Conservation (phyloP, 805 yeast genomes). For the Lipomyces orientalis region DNA sequence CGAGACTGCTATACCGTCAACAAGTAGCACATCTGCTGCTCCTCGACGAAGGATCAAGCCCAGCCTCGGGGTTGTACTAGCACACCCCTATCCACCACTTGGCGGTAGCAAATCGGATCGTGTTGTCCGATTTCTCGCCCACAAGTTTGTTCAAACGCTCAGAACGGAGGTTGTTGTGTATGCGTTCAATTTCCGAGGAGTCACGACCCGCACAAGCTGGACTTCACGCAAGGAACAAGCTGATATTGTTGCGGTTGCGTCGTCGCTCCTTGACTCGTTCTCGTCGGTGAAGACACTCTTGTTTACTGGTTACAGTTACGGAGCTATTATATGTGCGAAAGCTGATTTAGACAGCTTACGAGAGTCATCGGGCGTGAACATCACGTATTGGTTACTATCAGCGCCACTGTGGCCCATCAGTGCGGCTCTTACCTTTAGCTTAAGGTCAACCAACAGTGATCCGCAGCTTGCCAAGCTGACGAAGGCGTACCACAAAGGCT, state of each 20-base stretch:
- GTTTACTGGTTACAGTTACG: conserved; percentile 31
- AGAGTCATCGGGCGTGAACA: conserved; percentile 8
- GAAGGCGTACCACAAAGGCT: not conserved
- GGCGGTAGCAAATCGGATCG: conserved; percentile 34
- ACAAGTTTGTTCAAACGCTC: conserved; percentile 8
- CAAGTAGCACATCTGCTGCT: conserved; percentile 9
- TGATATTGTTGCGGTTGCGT: conserved; percentile 25
- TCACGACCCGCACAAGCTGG: conserved; percentile 34
- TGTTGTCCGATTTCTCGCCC: conserved; percentile 28
- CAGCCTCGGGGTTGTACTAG: conserved; percentile 31
- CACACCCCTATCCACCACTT: conserved; percentile 36
- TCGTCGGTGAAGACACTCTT: conserved; percentile 23
- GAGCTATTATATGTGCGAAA: conserved; percentile 28
- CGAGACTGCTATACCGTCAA: conserved; percentile 11
- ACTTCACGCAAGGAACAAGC: conserved; percentile 22
- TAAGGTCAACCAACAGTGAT: conserved; percentile 21
- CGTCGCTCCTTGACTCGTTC: conserved; percentile 10
- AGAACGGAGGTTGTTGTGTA: conserved; percentile 26
- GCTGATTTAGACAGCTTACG: conserved; percentile 7
- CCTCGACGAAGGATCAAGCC: conserved; percentile 19
- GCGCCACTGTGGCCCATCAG: conserved; percentile 34
- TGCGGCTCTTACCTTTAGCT: conserved; percentile 15
- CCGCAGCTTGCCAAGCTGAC: conserved; percentile 22
- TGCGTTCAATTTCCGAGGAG: conserved; percentile 35
- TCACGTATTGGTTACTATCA: conserved; percentile 25